Evolutionary conservation across 2,329 filamentous ascomycete species (phyloP), one percentile per base, ranked within the genome.

Genomic region (Fusarium ramigenum): DNA sequence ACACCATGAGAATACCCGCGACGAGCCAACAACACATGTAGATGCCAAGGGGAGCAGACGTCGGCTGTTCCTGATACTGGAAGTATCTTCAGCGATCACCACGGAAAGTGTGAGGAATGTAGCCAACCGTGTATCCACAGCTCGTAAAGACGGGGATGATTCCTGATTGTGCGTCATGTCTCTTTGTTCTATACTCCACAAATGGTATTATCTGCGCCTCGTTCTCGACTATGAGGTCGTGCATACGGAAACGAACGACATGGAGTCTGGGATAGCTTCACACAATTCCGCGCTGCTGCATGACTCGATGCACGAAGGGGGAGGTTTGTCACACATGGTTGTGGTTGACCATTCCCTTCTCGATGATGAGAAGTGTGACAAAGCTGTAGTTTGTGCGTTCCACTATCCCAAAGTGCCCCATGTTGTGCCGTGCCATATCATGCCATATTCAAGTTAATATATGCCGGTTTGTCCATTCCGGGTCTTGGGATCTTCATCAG

Each of bases 401-500:
- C 59, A 69, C 66, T 53, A 40, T 72, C 39, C 58, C 52, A 43
- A 36, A 49, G 37, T 60, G 54, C 61, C 63, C 69, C 49, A 57
- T 72, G 68, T 61, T 63, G 73, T 75, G 64, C 70, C 52, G 70
- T 76, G 70, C 73, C 60, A 70, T 75, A 64, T 64, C 64, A 66
- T 75, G 69, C 59, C 60, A 72, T 76, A 30, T 50, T 49, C 43
- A 68, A 60, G 66, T 60, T 52, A 44, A 25, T 49, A 64, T 66
- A 66, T 75, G 60, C 67, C 68, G 66, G 71, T 69, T 70, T 61
- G 46, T 69, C 59, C 69, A 36, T 63, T 69, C 43, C 54, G 56
- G 69, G 63, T 53, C 63, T 54, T 63, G 54, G 62, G 63, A 73
- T 70, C 63, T 60, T 68, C 63, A 43, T 59, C 25, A 28, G 36